Base-by-base conservation (phyloP, 129 eudicot species). In the Scalesia atractyloides region DNA sequence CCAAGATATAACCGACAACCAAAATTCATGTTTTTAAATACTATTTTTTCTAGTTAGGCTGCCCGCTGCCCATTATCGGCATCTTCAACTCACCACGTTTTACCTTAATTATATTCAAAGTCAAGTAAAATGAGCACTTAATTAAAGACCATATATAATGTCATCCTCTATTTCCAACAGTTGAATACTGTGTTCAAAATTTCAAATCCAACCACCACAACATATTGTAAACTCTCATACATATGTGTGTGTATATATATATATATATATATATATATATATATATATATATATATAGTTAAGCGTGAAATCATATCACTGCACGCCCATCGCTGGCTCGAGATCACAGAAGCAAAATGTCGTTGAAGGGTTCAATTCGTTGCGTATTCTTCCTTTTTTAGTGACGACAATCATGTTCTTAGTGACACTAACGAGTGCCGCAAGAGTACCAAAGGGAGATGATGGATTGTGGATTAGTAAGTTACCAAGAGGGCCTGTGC, bases 401-500 rank as follows among this genome's bases (percentile, higher is more conserved):
- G 57, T 64, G 52, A 41, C 56, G 30, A 18, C 46, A 33, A 44
- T 78, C 10, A 16, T 78, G 43, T 26, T 78, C 19, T 14, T 50
- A 15, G 36, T 22, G 34, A 78, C 56, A n/a, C 24, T 30, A 78
- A 43, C 15, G 4, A 64, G 41, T 26, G 68, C 68, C 3, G 48
- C 62, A 41, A 78, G 82, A 78, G 43, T 78, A 43, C 33, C 43
- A 0, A 77, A 77, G 34, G 76, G 66, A 36, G 72, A 77, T 62
- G 16, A 62, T 18, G 68, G 66, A 41, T 43, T 71, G 58, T 78
- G 77, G 82, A 70, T 41, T 43, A 71, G 16, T 43, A 64, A 60
- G 73, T 62, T 86, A 43, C 91, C 91, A 46, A 83, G 79, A 64
- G 91, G 87, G 34, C 91, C 85, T 12, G 91, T 86, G 33, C 91